Evolutionary conservation across 2,329 filamentous ascomycete species (phyloP).

Genomic region (Pezicula neosporulosa): DNA sequence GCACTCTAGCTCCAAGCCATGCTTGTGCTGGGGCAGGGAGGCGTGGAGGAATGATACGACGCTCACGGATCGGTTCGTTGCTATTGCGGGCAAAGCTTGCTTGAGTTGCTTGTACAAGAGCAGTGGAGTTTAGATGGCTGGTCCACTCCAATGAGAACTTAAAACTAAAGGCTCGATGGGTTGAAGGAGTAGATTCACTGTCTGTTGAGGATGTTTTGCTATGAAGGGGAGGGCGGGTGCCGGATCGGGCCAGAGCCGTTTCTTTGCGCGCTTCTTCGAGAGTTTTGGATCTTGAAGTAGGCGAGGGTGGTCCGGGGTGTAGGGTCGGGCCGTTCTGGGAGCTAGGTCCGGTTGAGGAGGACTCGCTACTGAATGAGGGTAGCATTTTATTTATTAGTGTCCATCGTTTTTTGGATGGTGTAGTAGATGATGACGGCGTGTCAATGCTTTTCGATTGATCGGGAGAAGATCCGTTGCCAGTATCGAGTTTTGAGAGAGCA

Average conservation of each 20-base stretch:
- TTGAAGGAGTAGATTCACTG: constrained; percentile 49
- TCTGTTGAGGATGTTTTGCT: constrained; percentile 53
- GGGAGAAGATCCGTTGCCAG: constrained; percentile 5
- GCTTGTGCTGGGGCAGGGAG: constrained; percentile 69
- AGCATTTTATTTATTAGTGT: constrained; percentile 63
- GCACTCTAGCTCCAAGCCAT: constrained; percentile 43
- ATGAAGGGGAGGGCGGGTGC: constrained; percentile 29
- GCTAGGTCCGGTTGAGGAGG: constrained; percentile 5
- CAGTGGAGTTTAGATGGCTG: constrained; percentile 36
- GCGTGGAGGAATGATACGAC: constrained; percentile 63
- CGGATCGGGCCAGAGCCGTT: constrained; percentile 40
- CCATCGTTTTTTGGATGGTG: constrained; percentile 53
- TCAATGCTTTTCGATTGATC: constrained; percentile 14
- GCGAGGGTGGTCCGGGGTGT: constrained; percentile 6
- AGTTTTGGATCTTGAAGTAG: constrained; percentile 35
- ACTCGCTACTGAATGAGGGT: constrained; percentile 31
- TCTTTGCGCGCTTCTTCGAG: constrained; percentile 48
- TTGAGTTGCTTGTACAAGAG: neutral
- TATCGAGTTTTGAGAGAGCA: constrained; percentile 11
- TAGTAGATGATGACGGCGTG: constrained; percentile 5
- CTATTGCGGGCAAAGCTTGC: neutral
- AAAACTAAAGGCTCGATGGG: constrained; percentile 55
- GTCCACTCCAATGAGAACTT: constrained; percentile 72
- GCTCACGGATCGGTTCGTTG: constrained; percentile 42
- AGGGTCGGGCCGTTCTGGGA: constrained; percentile 1